These are phyloP conservation scores for Podaxis sp. DNA, from an alignment of 768 basidiomycete genomes.

Conservation along the genomic window DNA sequence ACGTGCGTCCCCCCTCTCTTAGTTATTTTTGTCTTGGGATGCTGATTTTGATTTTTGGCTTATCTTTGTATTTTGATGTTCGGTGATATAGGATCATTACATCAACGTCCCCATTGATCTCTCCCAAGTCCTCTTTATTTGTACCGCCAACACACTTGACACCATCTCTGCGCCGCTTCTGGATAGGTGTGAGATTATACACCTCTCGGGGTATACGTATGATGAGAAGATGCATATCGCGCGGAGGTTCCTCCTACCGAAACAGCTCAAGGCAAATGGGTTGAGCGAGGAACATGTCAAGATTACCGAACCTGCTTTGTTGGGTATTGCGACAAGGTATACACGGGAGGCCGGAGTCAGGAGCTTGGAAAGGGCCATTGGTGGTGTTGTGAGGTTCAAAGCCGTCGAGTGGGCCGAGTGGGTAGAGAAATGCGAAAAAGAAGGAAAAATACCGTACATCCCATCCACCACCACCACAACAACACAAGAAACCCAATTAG, in stretches of 20 bases:
- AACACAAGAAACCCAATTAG: not conserved
- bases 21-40: too few relatives aligned
- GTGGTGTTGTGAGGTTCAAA: slow-evolving; percentile 85
- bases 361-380: slow-evolving; percentile 82
- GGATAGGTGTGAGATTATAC: slow-evolving; percentile 88
- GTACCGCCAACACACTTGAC: slow-evolving; percentile 87
- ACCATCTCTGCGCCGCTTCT: slow-evolving; percentile 86
- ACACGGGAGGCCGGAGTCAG: slow-evolving; percentile 95
- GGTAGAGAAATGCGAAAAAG: slow-evolving; percentile 38
- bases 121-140: slow-evolving; percentile 87
- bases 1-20: slow-evolving; percentile 22
- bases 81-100: slow-evolving; percentile 67
- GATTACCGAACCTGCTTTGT: slow-evolving; percentile 67
- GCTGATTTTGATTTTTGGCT: not conserved
- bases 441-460: slow-evolving; percentile 12
- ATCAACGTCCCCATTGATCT: slow-evolving; percentile 87
- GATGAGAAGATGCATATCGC: slow-evolving; percentile 93
- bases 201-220: slow-evolving; percentile 78
- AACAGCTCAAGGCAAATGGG: slow-evolving; percentile 80
- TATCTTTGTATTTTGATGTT: not conserved
- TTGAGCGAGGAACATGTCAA: slow-evolving; percentile 57
- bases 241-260: slow-evolving; percentile 81
- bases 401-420: slow-evolving; percentile 88
- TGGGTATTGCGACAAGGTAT: slow-evolving; percentile 74
- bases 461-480: not conserved